These are phyloP conservation scores for Leishmania aethiopica DNA, from an alignment of 208 protist species.

Conservation along the genomic window DNA sequence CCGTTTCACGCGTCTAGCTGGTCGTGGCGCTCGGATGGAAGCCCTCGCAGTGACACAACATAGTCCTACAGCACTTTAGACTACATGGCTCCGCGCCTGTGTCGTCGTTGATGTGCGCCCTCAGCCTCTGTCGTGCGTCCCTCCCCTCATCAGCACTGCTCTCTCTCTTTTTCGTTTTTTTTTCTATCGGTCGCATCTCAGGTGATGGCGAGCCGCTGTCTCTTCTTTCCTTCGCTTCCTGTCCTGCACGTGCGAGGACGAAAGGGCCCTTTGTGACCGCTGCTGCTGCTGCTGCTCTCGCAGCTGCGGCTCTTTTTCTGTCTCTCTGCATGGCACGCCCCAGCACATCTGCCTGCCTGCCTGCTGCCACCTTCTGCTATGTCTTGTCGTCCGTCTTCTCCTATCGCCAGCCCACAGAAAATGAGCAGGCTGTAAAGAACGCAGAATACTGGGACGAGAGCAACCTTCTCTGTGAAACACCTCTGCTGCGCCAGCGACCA, in stretches of 20 bases:
- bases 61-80: neutral
- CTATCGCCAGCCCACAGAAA: neutral
- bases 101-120: neutral
- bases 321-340: neutral
- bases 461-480: neutral
- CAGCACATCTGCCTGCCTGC: neutral
- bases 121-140: neutral
- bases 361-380: neutral
- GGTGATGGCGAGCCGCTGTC: neutral
- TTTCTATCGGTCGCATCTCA: neutral
- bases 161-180: neutral
- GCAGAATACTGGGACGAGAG: neutral
- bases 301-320: neutral
- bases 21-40: no score
- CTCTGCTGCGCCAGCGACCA: neutral
- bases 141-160: neutral
- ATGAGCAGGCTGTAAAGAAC: neutral
- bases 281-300: neutral
- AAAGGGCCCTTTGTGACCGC: neutral
- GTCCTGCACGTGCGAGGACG: neutral
- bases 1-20: neutral
- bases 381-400: neutral
- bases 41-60: neutral
- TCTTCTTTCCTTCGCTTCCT: neutral
- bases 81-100: neutral